phyloP scores from a whole-genome alignment of 805 yeast species.

The Cyberlindnera xylosilytica region DNA sequence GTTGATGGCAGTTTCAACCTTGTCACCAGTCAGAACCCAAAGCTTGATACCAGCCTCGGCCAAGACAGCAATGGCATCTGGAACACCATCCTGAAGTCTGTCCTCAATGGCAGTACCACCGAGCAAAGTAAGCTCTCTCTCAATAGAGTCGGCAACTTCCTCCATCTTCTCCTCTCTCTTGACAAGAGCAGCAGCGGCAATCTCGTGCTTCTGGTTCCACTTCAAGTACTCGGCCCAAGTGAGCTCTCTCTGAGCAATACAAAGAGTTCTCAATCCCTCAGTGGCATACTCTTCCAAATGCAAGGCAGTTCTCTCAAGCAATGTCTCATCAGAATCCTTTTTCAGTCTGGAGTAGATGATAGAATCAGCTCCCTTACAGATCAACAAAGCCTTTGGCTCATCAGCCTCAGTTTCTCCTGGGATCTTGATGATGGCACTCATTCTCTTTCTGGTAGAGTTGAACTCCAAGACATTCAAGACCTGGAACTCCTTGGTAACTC shows the following conservation, averaged over 20 bases:
- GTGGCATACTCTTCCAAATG: slow-evolving; percentile 76
- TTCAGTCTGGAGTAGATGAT: slow-evolving; percentile 66
- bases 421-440: slow-evolving; percentile 76
- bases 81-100: slow-evolving; percentile 80
- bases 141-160: slow-evolving; percentile 67
- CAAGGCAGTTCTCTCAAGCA: slow-evolving; percentile 61
- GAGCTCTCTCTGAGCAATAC: slow-evolving; percentile 69
- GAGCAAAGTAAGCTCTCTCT: slow-evolving; percentile 56
- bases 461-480: slow-evolving; percentile 70
- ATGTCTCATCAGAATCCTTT: slow-evolving; percentile 36
- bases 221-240: slow-evolving; percentile 55
- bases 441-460: slow-evolving; percentile 82
- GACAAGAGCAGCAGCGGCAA: slow-evolving; percentile 61
- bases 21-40: slow-evolving; percentile 93
- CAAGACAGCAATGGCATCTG: slow-evolving; percentile 69
- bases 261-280: slow-evolving; percentile 78
- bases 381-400: slow-evolving; percentile 57
- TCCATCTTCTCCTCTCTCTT: slow-evolving; percentile 74
- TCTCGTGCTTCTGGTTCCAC: slow-evolving; percentile 61
- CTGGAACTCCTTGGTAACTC: slow-evolving; percentile 67
- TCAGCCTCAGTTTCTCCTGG: slow-evolving; percentile 27
- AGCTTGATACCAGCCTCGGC: slow-evolving; percentile 76
- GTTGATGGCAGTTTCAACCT: slow-evolving; percentile 97
- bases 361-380: slow-evolving; percentile 86
- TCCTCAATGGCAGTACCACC: slow-evolving; percentile 93